These are phyloP conservation scores for Fusarium robinianum DNA, from an alignment of 2,329 filamentous ascomycete genomes.

Conservation along the genomic window DNA sequence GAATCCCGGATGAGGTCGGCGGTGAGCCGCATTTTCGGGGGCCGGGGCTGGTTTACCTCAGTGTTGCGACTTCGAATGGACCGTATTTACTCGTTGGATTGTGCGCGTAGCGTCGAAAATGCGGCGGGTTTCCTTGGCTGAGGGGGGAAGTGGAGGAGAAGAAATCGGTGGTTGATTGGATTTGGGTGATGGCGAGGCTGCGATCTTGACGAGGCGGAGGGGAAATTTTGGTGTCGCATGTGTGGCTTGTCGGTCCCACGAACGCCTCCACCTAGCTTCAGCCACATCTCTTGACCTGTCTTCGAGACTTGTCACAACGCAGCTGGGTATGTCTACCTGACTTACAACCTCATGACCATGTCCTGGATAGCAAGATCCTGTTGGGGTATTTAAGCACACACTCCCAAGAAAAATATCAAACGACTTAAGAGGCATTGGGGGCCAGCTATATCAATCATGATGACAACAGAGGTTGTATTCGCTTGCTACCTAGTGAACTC, in stretches of 20 bases:
- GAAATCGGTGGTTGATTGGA: slow-evolving; percentile 15
- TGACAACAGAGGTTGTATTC: no score
- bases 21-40: slow-evolving; percentile 82
- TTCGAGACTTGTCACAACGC: neutral
- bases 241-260: slow-evolving; percentile 14
- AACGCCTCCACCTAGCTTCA: neutral
- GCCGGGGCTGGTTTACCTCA: slow-evolving; percentile 33
- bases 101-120: no score
- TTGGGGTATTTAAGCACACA: neutral
- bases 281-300: slow-evolving; percentile 21
- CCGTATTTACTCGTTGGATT: no score
- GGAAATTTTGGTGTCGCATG: slow-evolving; percentile 39
- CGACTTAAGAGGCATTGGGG: no score
- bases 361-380: neutral
- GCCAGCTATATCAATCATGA: neutral
- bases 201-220: slow-evolving; percentile 36
- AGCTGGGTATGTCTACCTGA: no score
- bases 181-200: slow-evolving; percentile 38
- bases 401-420: no score
- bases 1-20: slow-evolving; percentile 92
- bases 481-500: no score
- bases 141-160: slow-evolving; percentile 4
- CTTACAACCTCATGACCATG: neutral
- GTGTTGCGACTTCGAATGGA: slow-evolving; percentile 8
- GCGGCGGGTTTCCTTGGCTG: neutral